Base-by-base conservation (phyloP, 352 stramenopile species). In the Phytophthora tubulina region DNA sequence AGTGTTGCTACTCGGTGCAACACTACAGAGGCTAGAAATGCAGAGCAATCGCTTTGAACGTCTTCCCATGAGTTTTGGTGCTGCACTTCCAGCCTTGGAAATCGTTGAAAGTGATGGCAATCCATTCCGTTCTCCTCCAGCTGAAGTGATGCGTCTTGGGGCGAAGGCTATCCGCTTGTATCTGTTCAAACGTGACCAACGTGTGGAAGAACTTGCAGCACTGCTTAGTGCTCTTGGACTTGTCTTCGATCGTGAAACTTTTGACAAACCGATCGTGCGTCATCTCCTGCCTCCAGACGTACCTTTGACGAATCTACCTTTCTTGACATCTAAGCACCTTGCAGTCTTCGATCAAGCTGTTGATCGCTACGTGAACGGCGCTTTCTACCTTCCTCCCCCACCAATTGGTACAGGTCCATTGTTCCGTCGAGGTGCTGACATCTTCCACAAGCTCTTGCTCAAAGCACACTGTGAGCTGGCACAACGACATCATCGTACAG, bases 31-130 rank as follows among this genome's bases (percentile, higher is more conserved):
- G 1, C 56, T 93, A 8, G 64, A 85, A 21, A 88, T 94, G 70
- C 87, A 93, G 53, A 91, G 78, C 67, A 93, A 94, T 76, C 85
- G 89, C 44, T 70, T 94, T 21, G 77, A 78, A n/a, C 78, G 78
- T 0, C 49, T 94, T 2, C 87, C 87, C 0, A 65, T 89, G 9
- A 79, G 76, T 41, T 92, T 94, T 65, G 84, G 84, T 0, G 74
- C 79, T 15, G 59, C 59, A n/a, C 60, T 94, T 31, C 13, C 48
- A 6, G 64, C 27, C 2, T 61, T 94, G 6, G 52, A 89, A 15
- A 55, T 79, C 30, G 71, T 92, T 6, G 76, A 91, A 36, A 88
- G 80, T 41, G 85, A 94, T 33, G 85, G 87, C 11, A 94, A 93
- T 57, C 87, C 87, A n/a, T 91, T 93, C 49, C 73, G 78, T 17